Evolutionary conservation across 2,329 filamentous ascomycete genomes (phyloP).

Genomic region (Arthrobotrys sinensis): DNA sequence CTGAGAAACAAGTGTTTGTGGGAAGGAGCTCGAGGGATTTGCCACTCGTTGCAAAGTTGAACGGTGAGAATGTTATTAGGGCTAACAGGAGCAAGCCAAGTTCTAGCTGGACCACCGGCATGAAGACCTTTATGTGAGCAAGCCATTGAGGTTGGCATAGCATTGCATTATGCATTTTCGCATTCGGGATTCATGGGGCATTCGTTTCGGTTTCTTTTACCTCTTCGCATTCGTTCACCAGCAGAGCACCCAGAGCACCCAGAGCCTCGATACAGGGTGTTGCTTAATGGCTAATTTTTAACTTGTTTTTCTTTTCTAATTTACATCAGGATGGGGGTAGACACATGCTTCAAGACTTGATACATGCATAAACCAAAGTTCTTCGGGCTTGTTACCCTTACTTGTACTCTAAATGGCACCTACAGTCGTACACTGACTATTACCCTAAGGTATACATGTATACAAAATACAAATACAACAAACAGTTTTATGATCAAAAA

Average conservation of each 20-base stretch:
- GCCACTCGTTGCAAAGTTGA: constrained; percentile 44
- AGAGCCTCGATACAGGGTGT: no score
- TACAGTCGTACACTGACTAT: no score
- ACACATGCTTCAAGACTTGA: no score
- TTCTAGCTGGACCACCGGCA: not conserved
- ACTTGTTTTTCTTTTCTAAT: not conserved
- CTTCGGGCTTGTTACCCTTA: no score
- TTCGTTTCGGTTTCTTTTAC: not conserved
- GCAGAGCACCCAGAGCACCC: no score
- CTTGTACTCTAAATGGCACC: not conserved
- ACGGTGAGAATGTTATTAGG: not conserved
- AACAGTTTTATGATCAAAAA: not conserved
- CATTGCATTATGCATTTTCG: not conserved
- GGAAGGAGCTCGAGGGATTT: constrained; percentile 57
- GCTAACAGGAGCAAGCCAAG: not conserved
- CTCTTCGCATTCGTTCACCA: not conserved
- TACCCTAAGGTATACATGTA: no score
- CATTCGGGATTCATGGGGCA: not conserved
- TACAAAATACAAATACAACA: not conserved
- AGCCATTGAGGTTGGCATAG: not conserved
- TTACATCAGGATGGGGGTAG: no score
- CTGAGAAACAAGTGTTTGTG: constrained; percentile 65
- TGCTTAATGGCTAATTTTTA: constrained; percentile 46
- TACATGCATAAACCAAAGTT: no score
- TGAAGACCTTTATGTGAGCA: constrained; percentile 15